A percentile compares a stretch with the other conserved stretches of the same genome.
These are phyloP conservation scores for Exobasidium cylindrosporum DNA, from an alignment of 1,284 basidiomycete species.

Conservation along the genomic window DNA sequence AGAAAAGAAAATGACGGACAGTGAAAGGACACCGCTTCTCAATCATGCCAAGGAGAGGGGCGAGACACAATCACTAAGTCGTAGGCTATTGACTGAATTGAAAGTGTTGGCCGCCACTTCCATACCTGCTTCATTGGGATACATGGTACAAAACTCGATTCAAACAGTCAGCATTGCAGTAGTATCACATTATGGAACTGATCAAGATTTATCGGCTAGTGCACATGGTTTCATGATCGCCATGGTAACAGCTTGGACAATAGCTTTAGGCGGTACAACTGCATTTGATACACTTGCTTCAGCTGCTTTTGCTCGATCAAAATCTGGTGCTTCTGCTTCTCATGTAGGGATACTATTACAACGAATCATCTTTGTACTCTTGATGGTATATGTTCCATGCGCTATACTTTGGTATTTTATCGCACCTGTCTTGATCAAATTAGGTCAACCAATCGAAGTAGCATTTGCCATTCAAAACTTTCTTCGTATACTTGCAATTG, in stretches of 20 bases:
- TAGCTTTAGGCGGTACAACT: conserved; percentile 72
- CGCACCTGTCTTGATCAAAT: conserved; percentile 63
- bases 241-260: conserved; percentile 70
- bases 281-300: conserved; percentile 73
- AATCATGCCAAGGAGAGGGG: not conserved
- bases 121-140: conserved; percentile 58
- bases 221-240: conserved; percentile 73
- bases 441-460: conserved; percentile 65
- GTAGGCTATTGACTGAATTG: not conserved
- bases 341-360: conserved; percentile 70
- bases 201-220: conserved; percentile 67
- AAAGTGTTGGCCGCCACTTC: not conserved
- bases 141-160: conserved; percentile 69
- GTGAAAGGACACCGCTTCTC: not conserved
- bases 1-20: not conserved
- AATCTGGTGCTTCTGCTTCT: conserved; percentile 62
- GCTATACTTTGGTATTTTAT: conserved; percentile 65
- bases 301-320: conserved; percentile 60
- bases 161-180: conserved; percentile 67
- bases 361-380: conserved; percentile 66
- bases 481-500: conserved; percentile 65
- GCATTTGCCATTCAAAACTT: conserved; percentile 65
- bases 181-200: conserved; percentile 62
- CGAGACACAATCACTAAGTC: not conserved
- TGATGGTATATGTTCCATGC: conserved; percentile 66